Conservation (phyloP, 2,329 filamentous ascomycete genomes). For the Fusarium temperatum region DNA sequence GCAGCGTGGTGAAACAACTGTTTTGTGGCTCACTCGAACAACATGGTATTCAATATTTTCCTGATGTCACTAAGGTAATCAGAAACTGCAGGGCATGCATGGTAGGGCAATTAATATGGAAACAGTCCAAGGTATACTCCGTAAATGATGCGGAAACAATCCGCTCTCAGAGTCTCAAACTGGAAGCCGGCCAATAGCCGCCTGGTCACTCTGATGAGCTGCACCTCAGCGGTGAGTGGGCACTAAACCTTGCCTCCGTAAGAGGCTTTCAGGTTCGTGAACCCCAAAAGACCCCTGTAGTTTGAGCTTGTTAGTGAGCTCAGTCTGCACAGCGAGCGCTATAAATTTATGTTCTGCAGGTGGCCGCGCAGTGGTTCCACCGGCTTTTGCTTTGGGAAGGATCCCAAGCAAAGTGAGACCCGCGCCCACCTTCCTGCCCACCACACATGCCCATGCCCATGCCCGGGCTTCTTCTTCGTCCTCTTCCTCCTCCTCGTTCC, state of each 20-base stretch:
- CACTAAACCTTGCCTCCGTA: not conserved
- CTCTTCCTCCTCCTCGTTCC: conserved; percentile 19
- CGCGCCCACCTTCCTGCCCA: conserved; percentile 36
- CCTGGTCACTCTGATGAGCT: not conserved
- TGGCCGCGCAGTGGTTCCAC: conserved; percentile 16
- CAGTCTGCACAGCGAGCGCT: not conserved
- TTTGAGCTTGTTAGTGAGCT: conserved; percentile 5
- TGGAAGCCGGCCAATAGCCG: conserved; percentile 12
- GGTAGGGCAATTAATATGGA: conserved; percentile 21
- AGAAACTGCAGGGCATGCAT: conserved; percentile 8
- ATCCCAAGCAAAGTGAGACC: conserved; percentile 20
- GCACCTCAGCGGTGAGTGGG: conserved; percentile 1
- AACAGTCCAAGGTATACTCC: not conserved
- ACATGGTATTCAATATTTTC: not conserved
- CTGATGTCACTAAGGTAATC: conserved; percentile 20
- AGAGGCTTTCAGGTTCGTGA: not conserved
- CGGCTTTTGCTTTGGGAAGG: conserved; percentile 10
- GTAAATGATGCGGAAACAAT: conserved; percentile 22
- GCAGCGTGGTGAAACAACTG: not conserved
- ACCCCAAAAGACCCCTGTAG: conserved; percentile 18
- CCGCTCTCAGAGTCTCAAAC: conserved; percentile 2
- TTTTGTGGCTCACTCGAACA: not conserved
- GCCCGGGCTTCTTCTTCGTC: conserved; percentile 10
- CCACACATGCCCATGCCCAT: conserved; percentile 1
- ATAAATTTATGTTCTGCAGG: conserved; percentile 11